Percentiles rank a stretch among this genome's conserved stretches.
Conservation (phyloP, 1,139 yeast species). For the Lodderomyces margitis region DNA sequence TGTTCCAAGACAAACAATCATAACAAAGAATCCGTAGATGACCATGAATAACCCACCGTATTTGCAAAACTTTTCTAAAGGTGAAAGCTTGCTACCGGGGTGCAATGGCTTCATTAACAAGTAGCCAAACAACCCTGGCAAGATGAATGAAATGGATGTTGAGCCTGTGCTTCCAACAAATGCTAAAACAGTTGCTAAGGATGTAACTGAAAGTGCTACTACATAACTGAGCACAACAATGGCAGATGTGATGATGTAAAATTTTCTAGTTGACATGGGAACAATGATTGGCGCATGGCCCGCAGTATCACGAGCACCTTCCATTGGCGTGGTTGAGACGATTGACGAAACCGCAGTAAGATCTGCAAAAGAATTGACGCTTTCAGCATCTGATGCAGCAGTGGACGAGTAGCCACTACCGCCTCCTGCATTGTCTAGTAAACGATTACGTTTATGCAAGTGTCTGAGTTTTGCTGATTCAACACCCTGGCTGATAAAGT, state of each 20-base stretch:
- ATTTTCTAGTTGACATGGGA: constrained; percentile 50
- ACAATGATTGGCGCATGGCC: constrained; percentile 51
- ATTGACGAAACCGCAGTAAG: constrained; percentile 27
- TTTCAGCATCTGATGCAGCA: constrained; percentile 22
- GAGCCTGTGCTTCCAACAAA: constrained; percentile 96
- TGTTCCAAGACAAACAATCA: constrained; percentile 75
- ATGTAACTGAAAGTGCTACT: constrained; percentile 73
- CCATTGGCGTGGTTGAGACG: constrained; percentile 49
- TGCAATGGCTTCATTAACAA: constrained; percentile 49
- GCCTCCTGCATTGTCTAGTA: neutral
- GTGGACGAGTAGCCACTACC: constrained; percentile 18
- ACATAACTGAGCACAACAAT: constrained; percentile 64
- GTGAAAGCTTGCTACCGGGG: constrained; percentile 32
- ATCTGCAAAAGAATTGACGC: constrained; percentile 15
- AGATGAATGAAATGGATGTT: constrained; percentile 86
- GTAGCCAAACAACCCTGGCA: constrained; percentile 89
- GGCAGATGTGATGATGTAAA: constrained; percentile 59
- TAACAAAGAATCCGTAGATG: constrained; percentile 75
- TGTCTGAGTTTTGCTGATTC: constrained; percentile 8
- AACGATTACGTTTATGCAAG: constrained; percentile 3
- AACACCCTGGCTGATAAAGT: constrained; percentile 41
- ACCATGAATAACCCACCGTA: constrained; percentile 60
- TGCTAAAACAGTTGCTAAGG: constrained; percentile 83
- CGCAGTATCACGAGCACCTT: constrained; percentile 49
- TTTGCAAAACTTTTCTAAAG: constrained; percentile 44